phyloP scores from a whole-genome alignment of 73 alveolate genomes.

The Effrenium voratum region DNA sequence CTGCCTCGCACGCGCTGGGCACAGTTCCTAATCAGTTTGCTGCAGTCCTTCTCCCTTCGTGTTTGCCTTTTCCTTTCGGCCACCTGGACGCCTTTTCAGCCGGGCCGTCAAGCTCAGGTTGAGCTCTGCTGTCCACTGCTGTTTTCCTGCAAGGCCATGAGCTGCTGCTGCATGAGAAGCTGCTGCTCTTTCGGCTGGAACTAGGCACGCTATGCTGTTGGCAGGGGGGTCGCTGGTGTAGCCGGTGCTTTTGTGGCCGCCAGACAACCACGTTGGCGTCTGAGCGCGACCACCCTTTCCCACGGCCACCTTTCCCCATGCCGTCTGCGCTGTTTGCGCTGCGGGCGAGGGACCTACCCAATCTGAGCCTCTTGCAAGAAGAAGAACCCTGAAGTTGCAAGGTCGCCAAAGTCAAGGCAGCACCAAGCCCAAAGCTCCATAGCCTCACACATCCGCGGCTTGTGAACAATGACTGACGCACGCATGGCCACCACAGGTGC shows the following conservation, averaged over 20 bases:
- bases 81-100: background rate
- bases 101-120: too few species aligned
- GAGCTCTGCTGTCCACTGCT: background rate
- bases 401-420: background rate
- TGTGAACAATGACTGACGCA: too few species aligned
- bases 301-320: slow-evolving; percentile 49
- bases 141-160: background rate
- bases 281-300: slow-evolving; percentile 9
- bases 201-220: background rate
- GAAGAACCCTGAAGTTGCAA: background rate
- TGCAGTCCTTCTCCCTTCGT: too few species aligned
- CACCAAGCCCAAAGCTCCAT: background rate
- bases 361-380: too few species aligned
- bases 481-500: background rate
- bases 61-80: background rate
- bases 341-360: too few species aligned
- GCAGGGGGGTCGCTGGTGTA: background rate
- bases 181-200: background rate
- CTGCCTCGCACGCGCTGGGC: background rate
- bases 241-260: background rate
- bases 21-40: slow-evolving; percentile 14
- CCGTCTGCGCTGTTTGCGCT: background rate
- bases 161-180: background rate
- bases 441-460: background rate
- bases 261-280: background rate